These are phyloP conservation scores for Diplodia sapinea DNA, from an alignment of 2,329 filamentous ascomycete genomes.

Conservation along the genomic window DNA sequence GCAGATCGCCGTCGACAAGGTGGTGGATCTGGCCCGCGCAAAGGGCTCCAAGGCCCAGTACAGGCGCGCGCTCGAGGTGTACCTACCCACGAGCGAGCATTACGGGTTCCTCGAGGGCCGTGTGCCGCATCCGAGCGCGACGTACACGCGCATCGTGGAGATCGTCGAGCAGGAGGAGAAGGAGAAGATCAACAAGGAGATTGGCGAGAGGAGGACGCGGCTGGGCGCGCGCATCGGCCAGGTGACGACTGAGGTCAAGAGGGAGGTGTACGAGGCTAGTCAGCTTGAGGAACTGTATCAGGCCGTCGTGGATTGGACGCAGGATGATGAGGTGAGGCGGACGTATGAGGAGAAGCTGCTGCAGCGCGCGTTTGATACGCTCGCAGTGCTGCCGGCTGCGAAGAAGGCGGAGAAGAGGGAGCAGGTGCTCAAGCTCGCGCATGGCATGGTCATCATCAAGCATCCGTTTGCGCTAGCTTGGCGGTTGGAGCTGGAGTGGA, in stretches of 20 bases:
- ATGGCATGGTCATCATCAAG: constrained; percentile 95
- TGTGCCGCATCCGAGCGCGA: constrained; percentile 77
- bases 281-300: constrained; percentile 80
- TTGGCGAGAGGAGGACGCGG: constrained; percentile 85
- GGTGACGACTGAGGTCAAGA: constrained; percentile 85
- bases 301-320: constrained; percentile 86
- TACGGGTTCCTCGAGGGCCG: constrained; percentile 85
- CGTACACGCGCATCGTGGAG: constrained; percentile 81
- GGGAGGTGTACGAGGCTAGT: constrained; percentile 78
- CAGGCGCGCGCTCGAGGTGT: constrained; percentile 73
- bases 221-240: constrained; percentile 83
- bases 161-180: constrained; percentile 86
- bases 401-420: constrained; percentile 73
- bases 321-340: constrained; percentile 82
- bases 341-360: constrained; percentile 90
- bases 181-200: constrained; percentile 85
- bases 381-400: constrained; percentile 70
- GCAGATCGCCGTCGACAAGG: constrained; percentile 75
- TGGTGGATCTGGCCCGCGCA: constrained; percentile 73
- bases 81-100: constrained; percentile 76
- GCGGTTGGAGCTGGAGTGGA: constrained; percentile 90
- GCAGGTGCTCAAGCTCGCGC: constrained; percentile 76
- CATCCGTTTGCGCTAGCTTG: constrained; percentile 89
- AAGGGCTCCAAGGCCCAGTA: constrained; percentile 76
- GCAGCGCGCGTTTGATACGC: constrained; percentile 76